Percentiles rank a stretch among this genome's conserved stretches.
These are phyloP conservation scores for Ceratonia siliqua DNA, from an alignment of 306 rosid genomes.

Conservation along the genomic window DNA sequence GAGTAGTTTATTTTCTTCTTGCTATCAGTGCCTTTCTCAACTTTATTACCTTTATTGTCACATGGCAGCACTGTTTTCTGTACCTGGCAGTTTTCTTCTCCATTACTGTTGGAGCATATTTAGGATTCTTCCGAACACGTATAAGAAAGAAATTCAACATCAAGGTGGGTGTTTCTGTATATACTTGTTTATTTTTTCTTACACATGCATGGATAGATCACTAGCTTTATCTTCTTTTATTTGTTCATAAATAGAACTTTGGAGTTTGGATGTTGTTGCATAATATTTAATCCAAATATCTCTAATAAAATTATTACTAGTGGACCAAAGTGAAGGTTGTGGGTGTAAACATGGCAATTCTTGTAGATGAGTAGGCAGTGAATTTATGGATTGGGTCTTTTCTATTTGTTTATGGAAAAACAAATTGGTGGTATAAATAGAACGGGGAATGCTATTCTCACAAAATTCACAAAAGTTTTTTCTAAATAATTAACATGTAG, in stretches of 20 bases:
- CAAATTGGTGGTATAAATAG: neutral
- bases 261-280: no score
- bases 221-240: no score
- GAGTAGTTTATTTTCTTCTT: slow-evolving; percentile 58
- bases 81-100: slow-evolving; percentile 70
- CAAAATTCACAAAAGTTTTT: no score
- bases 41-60: slow-evolving; percentile 60
- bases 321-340: neutral
- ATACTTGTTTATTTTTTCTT: slow-evolving; percentile 3
- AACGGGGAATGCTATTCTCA: no score
- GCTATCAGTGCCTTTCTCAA: slow-evolving; percentile 56
- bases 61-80: slow-evolving; percentile 63
- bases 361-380: neutral
- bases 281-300: neutral
- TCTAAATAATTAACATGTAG: no score
- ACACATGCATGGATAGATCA: neutral
- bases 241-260: no score
- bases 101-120: slow-evolving; percentile 58
- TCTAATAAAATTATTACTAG: neutral
- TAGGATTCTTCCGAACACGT: slow-evolving; percentile 87
- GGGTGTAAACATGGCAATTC: neutral
- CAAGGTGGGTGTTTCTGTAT: slow-evolving; percentile 53
- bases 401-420: slow-evolving; percentile 12
- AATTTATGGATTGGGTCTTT: neutral
- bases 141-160: slow-evolving; percentile 90